Conservation (phyloP, 2,329 filamentous ascomycete species). For the Cladosporium colombiae region DNA sequence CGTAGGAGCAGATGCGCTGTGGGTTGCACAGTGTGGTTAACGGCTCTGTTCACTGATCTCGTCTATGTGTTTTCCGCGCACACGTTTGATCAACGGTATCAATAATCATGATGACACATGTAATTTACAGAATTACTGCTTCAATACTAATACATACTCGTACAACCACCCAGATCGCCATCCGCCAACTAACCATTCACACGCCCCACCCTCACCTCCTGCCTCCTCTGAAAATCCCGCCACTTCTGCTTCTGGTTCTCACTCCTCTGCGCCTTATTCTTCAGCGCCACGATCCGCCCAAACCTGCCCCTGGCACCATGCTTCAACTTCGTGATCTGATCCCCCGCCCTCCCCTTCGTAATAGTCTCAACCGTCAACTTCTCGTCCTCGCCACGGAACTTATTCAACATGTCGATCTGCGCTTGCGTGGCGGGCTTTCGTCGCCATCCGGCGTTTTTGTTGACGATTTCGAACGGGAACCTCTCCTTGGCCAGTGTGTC, state of each 20-base stretch:
- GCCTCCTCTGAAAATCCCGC: conserved; percentile 41
- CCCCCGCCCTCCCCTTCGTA: conserved; percentile 77
- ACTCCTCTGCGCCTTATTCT: conserved; percentile 38
- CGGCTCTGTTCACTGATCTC: no score
- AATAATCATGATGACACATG: neutral
- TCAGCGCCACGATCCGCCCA: conserved; percentile 37
- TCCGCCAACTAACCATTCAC: neutral
- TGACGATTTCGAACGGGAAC: conserved; percentile 60
- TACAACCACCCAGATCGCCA: neutral
- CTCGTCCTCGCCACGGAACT: conserved; percentile 57
- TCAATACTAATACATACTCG: neutral
- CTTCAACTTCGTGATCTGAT: conserved; percentile 91
- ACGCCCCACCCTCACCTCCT: conserved; percentile 53
- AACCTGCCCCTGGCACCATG: conserved; percentile 73
- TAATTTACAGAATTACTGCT: neutral
- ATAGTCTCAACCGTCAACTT: conserved; percentile 58
- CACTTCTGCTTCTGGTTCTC: conserved; percentile 51
- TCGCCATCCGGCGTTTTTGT: conserved; percentile 69
- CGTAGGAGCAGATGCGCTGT: neutral
- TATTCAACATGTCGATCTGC: conserved; percentile 71
- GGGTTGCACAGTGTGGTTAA: no score
- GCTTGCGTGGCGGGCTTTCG: conserved; percentile 58
- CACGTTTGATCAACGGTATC: neutral
- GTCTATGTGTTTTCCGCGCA: neutral
- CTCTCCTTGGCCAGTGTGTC: conserved; percentile 60